Evolutionary conservation across 202 grass and related monocot genomes (phyloP).

Genomic region (Hordeum pubiflorum): DNA sequence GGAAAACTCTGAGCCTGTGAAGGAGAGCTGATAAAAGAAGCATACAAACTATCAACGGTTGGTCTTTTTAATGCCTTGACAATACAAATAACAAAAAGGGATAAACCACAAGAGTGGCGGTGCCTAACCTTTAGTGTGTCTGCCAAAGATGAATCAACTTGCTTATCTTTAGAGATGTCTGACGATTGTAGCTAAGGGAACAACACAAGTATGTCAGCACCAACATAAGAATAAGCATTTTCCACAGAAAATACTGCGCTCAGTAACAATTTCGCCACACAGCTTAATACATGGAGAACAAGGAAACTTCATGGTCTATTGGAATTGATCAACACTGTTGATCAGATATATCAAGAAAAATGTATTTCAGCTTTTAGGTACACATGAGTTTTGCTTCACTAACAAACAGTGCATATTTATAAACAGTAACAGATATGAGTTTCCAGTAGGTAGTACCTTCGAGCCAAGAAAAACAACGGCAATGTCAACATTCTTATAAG

Average conservation of each 20-base stretch:
- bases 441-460: conserved; percentile 40
- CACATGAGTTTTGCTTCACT: neutral
- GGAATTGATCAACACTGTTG: neutral
- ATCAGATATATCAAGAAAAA: neutral
- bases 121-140: conserved; percentile 58
- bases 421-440: neutral
- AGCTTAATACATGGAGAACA: neutral
- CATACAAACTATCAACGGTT: conserved; percentile 3
- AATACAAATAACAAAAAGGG: neutral
- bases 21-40: conserved; percentile 37
- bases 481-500: conserved; percentile 41
- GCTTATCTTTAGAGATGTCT: conserved; percentile 71
- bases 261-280: neutral
- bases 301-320: neutral
- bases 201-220: conserved; percentile 18
- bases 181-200: conserved; percentile 60
- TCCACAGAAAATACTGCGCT: neutral
- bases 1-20: conserved; percentile 66
- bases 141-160: conserved; percentile 48
- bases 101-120: neutral
- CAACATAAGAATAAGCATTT: conserved; percentile 22
- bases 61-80: neutral
- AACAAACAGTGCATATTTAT: neutral
- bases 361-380: neutral
- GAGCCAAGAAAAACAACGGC: conserved; percentile 73